phyloP scores from a whole-genome alignment of 1,284 basidiomycete genomes.

The Chiua sp. region DNA sequence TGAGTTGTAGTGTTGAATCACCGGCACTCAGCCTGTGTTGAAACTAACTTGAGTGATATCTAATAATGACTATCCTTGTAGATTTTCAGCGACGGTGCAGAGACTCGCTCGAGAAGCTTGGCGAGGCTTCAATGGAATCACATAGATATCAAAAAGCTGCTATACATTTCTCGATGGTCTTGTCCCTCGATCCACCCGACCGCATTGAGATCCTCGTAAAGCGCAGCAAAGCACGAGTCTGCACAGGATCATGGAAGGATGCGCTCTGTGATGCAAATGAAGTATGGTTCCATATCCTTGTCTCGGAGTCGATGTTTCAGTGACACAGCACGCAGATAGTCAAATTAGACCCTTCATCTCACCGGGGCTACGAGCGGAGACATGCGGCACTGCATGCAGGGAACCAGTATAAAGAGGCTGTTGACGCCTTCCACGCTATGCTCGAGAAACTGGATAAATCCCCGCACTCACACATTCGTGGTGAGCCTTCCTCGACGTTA shows the following conservation, averaged over 20 bases:
- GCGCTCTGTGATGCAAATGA: conserved; percentile 4
- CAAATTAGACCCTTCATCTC: neutral
- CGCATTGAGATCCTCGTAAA: neutral
- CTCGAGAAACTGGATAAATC: neutral
- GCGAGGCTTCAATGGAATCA: neutral
- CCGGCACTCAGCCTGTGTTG: no score
- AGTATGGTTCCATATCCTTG: neutral
- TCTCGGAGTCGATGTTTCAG: neutral
- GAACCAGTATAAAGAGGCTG: neutral
- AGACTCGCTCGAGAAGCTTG: neutral
- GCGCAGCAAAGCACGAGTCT: neutral
- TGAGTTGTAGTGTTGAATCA: neutral
- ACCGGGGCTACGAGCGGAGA: conserved; percentile 4
- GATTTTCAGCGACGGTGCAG: neutral
- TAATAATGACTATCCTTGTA: neutral
- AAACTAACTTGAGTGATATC: no score
- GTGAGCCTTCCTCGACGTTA: neutral
- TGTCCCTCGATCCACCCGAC: neutral
- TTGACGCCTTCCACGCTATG: conserved; percentile 3
- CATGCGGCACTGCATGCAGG: neutral
- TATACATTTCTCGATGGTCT: neutral
- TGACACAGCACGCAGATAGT: neutral
- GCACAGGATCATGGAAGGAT: conserved; percentile 4
- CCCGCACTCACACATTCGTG: neutral
- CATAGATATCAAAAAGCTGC: neutral